phyloP scores from a whole-genome alignment of 2,329 filamentous ascomycete species.

The Fusarium hainanense region DNA sequence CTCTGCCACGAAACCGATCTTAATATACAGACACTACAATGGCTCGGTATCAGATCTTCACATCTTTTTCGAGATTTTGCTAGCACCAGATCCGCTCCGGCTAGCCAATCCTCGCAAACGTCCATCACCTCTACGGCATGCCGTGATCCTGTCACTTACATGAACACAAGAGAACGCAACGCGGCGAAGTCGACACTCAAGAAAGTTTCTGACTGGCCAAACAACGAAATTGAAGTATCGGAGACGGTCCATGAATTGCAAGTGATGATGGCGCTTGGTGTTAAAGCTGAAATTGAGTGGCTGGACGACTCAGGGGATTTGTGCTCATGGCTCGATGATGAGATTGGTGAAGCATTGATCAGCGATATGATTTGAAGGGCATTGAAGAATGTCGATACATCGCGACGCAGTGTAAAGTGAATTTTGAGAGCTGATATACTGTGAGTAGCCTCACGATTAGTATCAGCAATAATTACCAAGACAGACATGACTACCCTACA shows the following conservation, averaged over 20 bases:
- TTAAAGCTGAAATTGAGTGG: conserved; percentile 83
- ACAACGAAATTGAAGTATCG: conserved; percentile 47
- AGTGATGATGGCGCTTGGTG: conserved; percentile 76
- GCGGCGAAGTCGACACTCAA: conserved; percentile 66
- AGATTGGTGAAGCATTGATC: conserved; percentile 46
- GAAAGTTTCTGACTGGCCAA: conserved; percentile 49
- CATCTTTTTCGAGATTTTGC: conserved; percentile 51
- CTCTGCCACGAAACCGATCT: conserved; percentile 69
- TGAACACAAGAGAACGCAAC: conserved; percentile 68
- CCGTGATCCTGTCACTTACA: conserved; percentile 47
- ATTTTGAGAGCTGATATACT: too few species aligned
- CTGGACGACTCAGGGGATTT: conserved; percentile 67
- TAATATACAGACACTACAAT: conserved; percentile 64
- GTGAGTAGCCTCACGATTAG: too few species aligned
- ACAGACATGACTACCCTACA: conserved; percentile 40
- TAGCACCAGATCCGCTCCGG: not conserved
- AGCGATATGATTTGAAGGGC: not conserved
- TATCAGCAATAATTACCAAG: not conserved
- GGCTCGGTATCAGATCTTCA: conserved; percentile 69
- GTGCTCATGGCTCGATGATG: conserved; percentile 60
- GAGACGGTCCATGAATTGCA: conserved; percentile 70
- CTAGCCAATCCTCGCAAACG: conserved; percentile 23
- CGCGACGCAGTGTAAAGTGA: too few species aligned
- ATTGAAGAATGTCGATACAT: too few species aligned
- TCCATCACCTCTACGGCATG: conserved; percentile 46